phyloP scores from a whole-genome alignment of 1,284 basidiomycete genomes.

The Abortiporus biennis region DNA sequence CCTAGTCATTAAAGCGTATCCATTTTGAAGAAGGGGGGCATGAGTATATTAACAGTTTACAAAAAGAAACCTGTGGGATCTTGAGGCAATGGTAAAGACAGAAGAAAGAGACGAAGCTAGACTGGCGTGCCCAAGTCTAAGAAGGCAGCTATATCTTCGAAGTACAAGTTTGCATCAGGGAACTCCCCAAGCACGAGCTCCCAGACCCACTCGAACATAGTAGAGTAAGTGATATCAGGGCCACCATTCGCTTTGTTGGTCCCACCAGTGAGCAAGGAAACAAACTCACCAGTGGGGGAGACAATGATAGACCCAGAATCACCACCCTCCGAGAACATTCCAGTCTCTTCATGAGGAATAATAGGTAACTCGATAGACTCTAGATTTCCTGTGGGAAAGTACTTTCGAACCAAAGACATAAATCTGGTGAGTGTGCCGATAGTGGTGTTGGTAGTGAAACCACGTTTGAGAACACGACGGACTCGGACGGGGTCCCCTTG shows the following conservation, averaged over 20 bases:
- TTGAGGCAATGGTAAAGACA: too few species aligned
- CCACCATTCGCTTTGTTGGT: slow-evolving; percentile 15
- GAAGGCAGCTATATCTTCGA: slow-evolving; percentile 14
- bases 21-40: too few species aligned
- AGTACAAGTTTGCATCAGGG: slow-evolving; percentile 24
- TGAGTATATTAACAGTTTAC: too few species aligned
- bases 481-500: slow-evolving; percentile 18
- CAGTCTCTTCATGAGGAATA: slow-evolving; percentile 21
- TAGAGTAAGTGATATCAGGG: slow-evolving; percentile 28
- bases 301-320: slow-evolving; percentile 32
- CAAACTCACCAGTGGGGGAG: slow-evolving; percentile 25
- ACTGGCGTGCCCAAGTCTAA: not conserved
- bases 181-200: slow-evolving; percentile 22
- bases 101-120: slow-evolving; percentile 3
- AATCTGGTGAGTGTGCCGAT: slow-evolving; percentile 25
- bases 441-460: slow-evolving; percentile 23
- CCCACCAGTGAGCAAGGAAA: slow-evolving; percentile 27
- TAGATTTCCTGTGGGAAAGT: slow-evolving; percentile 17
- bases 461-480: slow-evolving; percentile 29
- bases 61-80: too few species aligned
- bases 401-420: slow-evolving; percentile 23
- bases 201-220: slow-evolving; percentile 29
- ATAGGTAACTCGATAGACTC: slow-evolving; percentile 26
- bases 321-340: slow-evolving; percentile 28
- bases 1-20: too few species aligned